Conservation (phyloP, 139 green algal genomes). For the Chlorella sp. region DNA sequence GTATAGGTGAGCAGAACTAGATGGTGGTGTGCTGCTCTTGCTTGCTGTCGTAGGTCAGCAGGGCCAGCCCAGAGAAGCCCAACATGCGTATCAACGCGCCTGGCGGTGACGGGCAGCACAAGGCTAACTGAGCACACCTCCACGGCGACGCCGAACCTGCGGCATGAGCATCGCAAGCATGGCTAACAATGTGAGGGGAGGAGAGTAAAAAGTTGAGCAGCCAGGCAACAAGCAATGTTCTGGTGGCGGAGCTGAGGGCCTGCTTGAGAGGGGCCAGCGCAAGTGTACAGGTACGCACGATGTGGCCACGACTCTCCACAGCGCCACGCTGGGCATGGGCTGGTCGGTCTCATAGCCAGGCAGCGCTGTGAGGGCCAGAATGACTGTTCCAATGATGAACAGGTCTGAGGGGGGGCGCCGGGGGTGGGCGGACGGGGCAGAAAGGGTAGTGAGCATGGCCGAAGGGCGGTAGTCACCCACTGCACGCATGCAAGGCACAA, state of each 20-base stretch:
- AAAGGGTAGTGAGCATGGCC: no score
- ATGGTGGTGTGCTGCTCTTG: no score
- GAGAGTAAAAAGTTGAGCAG: no score
- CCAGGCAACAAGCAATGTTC: no score
- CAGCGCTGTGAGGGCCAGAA: constrained; percentile 16
- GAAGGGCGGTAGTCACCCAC: no score
- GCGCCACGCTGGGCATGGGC: not conserved
- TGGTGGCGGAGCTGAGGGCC: no score
- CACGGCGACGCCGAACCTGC: constrained; percentile 10
- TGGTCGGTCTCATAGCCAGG: not conserved
- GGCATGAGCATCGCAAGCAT: no score
- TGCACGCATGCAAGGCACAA: not conserved
- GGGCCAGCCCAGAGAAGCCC: not conserved
- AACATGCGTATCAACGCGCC: not conserved
- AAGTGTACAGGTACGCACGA: not conserved
- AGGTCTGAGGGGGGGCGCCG: constrained; percentile 6
- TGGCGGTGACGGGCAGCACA: constrained; percentile 29
- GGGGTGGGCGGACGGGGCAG: not conserved
- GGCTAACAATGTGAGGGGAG: no score
- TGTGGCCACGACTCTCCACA: constrained; percentile 26
- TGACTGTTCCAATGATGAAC: constrained; percentile 10
- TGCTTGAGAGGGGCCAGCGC: no score
- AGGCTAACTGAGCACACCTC: constrained; percentile 7
- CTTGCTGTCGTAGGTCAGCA: no score
- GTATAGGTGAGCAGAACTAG: not conserved